These are phyloP conservation scores for Karstenula rhodostoma DNA, from an alignment of 2,329 filamentous ascomycete species.

Conservation along the genomic window DNA sequence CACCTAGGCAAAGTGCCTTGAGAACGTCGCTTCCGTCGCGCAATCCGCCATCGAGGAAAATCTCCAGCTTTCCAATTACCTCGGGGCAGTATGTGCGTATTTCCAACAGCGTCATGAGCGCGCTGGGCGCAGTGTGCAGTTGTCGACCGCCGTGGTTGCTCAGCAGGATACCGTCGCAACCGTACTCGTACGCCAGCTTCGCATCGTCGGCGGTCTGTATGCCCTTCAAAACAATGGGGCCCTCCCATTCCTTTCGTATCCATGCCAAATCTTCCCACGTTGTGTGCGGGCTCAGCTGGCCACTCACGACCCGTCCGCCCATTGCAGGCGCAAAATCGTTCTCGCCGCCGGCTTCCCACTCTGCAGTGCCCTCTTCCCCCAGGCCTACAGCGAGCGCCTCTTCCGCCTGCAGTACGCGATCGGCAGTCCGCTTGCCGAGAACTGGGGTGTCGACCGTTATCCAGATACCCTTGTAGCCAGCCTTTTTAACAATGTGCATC, in stretches of 20 bases:
- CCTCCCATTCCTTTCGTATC: slow-evolving; percentile 51
- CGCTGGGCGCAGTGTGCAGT: slow-evolving; percentile 53
- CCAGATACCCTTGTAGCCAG: slow-evolving; percentile 46
- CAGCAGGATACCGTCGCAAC: slow-evolving; percentile 58
- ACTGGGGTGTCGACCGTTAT: slow-evolving; percentile 49
- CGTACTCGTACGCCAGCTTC: slow-evolving; percentile 54
- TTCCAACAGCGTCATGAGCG: slow-evolving; percentile 49
- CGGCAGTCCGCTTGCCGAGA: slow-evolving; percentile 45
- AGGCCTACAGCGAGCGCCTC: slow-evolving; percentile 59
- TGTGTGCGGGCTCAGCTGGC: slow-evolving; percentile 55
- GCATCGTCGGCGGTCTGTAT: slow-evolving; percentile 57
- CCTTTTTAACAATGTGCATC: slow-evolving; percentile 40
- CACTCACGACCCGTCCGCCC: slow-evolving; percentile 54
- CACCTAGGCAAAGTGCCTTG: slow-evolving; percentile 51
- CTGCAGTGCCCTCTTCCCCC: slow-evolving; percentile 58
- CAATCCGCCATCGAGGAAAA: slow-evolving; percentile 50
- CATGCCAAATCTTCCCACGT: slow-evolving; percentile 59
- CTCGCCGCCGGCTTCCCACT: slow-evolving; percentile 63
- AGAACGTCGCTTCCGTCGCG: slow-evolving; percentile 50
- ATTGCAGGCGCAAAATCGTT: slow-evolving; percentile 66
- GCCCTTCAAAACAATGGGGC: slow-evolving; percentile 57
- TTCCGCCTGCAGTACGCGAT: slow-evolving; percentile 55
- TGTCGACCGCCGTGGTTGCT: slow-evolving; percentile 64
- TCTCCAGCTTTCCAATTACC: slow-evolving; percentile 45
- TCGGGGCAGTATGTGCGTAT: slow-evolving; percentile 49